Evolutionary conservation across 352 stramenopile genomes (phyloP).

Genomic region (Pythium plurisporium): DNA sequence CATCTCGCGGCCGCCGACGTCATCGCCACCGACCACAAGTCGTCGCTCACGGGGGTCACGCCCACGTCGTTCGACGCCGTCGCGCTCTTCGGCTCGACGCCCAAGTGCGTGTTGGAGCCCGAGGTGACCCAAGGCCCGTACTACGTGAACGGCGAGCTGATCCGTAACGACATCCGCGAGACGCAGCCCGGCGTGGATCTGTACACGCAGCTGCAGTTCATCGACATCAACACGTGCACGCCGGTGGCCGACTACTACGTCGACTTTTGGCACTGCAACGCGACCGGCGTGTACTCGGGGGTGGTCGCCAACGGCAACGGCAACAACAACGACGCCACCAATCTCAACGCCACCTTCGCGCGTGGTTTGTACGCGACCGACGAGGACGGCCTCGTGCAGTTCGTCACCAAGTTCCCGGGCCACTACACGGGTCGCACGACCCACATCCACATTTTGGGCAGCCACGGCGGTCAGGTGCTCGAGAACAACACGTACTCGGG

Average conservation of each 20-base stretch:
- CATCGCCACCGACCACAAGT: too few relatives aligned
- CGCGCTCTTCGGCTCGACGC: slow-evolving; percentile 12
- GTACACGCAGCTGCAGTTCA: slow-evolving; percentile 13
- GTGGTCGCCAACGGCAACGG: slow-evolving; percentile 8
- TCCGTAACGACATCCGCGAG: slow-evolving; percentile 20
- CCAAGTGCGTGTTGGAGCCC: slow-evolving; percentile 11
- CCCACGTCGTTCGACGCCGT: too few relatives aligned
- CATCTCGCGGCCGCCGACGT: too few relatives aligned
- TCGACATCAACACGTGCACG: slow-evolving; percentile 20
- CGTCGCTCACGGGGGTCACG: too few relatives aligned
- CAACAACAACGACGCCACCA: slow-evolving; percentile 2
- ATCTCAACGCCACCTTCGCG: slow-evolving; percentile 11
- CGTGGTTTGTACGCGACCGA: slow-evolving; percentile 10
- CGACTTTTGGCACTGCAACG: slow-evolving; percentile 23
- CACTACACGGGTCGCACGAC: slow-evolving; percentile 12
- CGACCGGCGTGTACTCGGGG: slow-evolving; percentile 19
- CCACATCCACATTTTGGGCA: slow-evolving; percentile 18
- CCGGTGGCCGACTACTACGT: slow-evolving; percentile 10
- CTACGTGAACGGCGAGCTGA: slow-evolving; percentile 17
- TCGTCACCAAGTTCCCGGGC: slow-evolving; percentile 19
- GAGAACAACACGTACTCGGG: slow-evolving; percentile 15
- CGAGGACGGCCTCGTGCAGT: slow-evolving; percentile 15
- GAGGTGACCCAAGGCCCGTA: slow-evolving; percentile 12
- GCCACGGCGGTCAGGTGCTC: slow-evolving; percentile 9
- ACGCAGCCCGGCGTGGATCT: slow-evolving; percentile 11